A percentile compares a stretch with the other conserved stretches of the same genome.
Conservation (phyloP, 495 filamentous ascomycete genomes). For the Aspergillus conjunctus region DNA sequence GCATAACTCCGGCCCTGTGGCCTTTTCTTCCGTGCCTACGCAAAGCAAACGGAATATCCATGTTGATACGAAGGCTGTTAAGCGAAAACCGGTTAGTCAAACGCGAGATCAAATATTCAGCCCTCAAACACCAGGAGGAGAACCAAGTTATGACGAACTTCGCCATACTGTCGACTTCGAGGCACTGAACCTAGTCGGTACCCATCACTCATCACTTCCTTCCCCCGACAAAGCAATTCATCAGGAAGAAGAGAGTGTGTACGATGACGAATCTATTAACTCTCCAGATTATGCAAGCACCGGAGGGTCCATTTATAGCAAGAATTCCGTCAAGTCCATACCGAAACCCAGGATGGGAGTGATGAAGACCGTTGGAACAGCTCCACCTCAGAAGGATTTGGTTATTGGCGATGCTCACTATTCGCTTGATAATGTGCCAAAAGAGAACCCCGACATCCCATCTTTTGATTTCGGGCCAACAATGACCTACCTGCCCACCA, state of each 20-base stretch:
- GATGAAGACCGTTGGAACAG: constrained; percentile 74
- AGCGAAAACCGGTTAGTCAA: constrained; percentile 61
- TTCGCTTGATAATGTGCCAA: constrained; percentile 34
- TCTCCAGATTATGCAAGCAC: constrained; percentile 74
- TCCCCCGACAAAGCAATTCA: constrained; percentile 33
- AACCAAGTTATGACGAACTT: constrained; percentile 65
- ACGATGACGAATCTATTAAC: constrained; percentile 51
- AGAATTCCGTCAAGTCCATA: constrained; percentile 55
- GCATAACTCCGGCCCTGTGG: constrained; percentile 26
- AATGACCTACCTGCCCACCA: constrained; percentile 60
- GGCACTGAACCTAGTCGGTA: constrained; percentile 55
- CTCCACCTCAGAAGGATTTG: constrained; percentile 48
- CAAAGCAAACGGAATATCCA: constrained; percentile 41
- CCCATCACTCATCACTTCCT: constrained; percentile 34
- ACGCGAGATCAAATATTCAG: constrained; percentile 39
- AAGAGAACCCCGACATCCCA: constrained; percentile 60
- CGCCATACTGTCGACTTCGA: constrained; percentile 66
- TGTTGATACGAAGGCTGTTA: constrained; percentile 51
- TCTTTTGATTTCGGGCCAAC: constrained; percentile 88
- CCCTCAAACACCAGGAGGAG: constrained; percentile 21
- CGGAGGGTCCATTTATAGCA: constrained; percentile 62
- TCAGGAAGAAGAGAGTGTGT: constrained; percentile 50
- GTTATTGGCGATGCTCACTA: constrained; percentile 66
- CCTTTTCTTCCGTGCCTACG: constrained; percentile 26
- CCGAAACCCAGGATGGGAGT: constrained; percentile 80